Evolutionary conservation across 495 filamentous ascomycete genomes (phyloP), one percentile per base, ranked within the genome.

Genomic region (Aspergillus asperescens): DNA sequence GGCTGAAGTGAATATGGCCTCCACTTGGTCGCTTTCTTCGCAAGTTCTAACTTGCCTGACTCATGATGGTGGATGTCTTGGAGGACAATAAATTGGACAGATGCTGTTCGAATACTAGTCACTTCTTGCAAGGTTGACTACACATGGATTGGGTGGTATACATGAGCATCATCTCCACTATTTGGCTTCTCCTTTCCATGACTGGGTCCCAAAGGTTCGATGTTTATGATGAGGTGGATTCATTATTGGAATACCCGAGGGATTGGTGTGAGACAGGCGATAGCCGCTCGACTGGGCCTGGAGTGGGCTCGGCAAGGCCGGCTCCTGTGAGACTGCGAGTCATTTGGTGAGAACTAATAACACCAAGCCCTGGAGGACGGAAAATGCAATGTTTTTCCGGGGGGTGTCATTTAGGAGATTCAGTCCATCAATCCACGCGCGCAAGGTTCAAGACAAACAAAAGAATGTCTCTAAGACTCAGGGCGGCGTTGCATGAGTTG

Each of bases 281-380:
- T 35, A 47, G 15, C 29, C 20, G 29, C 29, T 23, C 10, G 44
- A 24, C 35, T 41, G 27, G 23, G 22, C 19, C 13, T 23, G 15
- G 29, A 27, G 24, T 19, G 50, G 50, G 16, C 16, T 12, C 13
- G n/a, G 13, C 13, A 35, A 50, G 45, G 40, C 16, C 20, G 43
- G n/a, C n/a, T n/a, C n/a, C 57, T 59, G 57, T 52, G 51, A 55
- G 51, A 3, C 56, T 59, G 51, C 57, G 57, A 59, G 56, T 59
- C 56, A 59, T 59, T 15, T 23, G 27, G 19, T 15, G 13, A 35
- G 49, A 10, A 43, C 18, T 42, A 35, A 44, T 35, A 22, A 15
- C 32, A 16, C 16, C 32, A 18, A 29, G 29, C 49, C n/a, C 24
- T 19, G 28, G 29, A 52, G 9, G 20, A 20, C 6, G 10, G 25